phyloP scores from a whole-genome alignment of 371 early-diverging fungal genomes.

The Mortierella sp. region DNA sequence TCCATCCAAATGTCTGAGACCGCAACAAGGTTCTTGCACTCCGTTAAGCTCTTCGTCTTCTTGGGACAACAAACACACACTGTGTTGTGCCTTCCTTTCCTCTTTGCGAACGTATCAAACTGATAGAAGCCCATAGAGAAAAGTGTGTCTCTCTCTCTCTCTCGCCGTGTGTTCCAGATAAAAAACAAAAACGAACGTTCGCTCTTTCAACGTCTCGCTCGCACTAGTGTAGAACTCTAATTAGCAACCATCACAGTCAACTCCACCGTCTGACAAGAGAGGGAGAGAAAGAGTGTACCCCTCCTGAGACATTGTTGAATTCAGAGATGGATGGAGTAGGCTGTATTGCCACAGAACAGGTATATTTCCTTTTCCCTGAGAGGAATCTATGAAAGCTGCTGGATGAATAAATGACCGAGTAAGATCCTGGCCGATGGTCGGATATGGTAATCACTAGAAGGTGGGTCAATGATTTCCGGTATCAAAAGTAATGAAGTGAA shows the following conservation, averaged over 20 bases:
- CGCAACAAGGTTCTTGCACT: background rate
- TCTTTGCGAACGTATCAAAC: background rate
- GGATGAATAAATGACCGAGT: slow-evolving; percentile 71
- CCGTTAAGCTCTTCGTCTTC: background rate
- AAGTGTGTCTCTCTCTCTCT: background rate
- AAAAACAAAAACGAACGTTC: background rate
- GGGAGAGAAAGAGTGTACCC: background rate
- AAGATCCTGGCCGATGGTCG: slow-evolving; percentile 73
- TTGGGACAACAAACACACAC: background rate
- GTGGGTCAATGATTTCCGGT: background rate
- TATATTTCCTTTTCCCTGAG: background rate
- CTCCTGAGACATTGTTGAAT: background rate
- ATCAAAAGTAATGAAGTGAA: background rate
- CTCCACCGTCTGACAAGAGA: background rate
- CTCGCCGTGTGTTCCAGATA: background rate
- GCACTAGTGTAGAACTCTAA: background rate
- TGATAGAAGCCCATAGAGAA: background rate
- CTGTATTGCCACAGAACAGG: background rate
- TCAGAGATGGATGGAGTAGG: background rate
- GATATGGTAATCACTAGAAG: slow-evolving; percentile 70
- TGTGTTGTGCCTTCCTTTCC: background rate
- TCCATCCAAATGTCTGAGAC: background rate
- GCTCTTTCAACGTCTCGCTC: background rate
- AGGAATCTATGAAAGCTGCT: slow-evolving; percentile 34
- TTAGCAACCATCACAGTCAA: background rate